Conservation (phyloP, 140 eudicot genomes). For the Erigeron philadelphicus region DNA sequence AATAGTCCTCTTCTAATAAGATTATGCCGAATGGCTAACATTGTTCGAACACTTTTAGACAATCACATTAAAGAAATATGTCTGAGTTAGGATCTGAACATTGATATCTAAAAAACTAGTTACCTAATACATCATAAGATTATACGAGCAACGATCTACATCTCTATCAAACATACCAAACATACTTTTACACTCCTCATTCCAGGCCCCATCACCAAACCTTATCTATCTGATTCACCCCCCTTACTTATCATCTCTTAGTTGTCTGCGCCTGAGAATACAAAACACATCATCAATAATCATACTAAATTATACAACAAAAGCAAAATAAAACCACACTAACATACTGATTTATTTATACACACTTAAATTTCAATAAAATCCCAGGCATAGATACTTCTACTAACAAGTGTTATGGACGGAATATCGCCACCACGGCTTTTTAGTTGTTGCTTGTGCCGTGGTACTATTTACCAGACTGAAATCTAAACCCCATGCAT, state of each 20-base stretch:
- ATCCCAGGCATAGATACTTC: no score
- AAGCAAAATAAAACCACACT: background rate
- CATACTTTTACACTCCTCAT: background rate
- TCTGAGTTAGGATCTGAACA: background rate
- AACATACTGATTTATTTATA: no score
- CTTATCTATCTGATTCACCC: background rate
- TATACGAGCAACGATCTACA: slow-evolving; percentile 4
- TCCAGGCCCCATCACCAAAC: slow-evolving; percentile 8
- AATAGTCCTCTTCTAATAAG: no score
- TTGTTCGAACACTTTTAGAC: no score
- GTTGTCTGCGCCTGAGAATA: slow-evolving; percentile 20
- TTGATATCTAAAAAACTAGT: background rate
- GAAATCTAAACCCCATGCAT: background rate
- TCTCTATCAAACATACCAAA: background rate
- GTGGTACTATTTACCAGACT: no score
- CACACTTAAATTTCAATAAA: no score
- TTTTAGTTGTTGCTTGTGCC: no score
- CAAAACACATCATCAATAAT: slow-evolving; percentile 10
- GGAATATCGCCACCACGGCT: no score
- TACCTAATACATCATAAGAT: background rate
- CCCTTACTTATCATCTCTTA: background rate
- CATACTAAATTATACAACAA: background rate
- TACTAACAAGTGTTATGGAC: no score
- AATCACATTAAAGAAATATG: no score
- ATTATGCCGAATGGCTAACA: no score